These are phyloP conservation scores for Penicillium olsonii DNA, from an alignment of 2,329 filamentous ascomycete species.

Conservation along the genomic window DNA sequence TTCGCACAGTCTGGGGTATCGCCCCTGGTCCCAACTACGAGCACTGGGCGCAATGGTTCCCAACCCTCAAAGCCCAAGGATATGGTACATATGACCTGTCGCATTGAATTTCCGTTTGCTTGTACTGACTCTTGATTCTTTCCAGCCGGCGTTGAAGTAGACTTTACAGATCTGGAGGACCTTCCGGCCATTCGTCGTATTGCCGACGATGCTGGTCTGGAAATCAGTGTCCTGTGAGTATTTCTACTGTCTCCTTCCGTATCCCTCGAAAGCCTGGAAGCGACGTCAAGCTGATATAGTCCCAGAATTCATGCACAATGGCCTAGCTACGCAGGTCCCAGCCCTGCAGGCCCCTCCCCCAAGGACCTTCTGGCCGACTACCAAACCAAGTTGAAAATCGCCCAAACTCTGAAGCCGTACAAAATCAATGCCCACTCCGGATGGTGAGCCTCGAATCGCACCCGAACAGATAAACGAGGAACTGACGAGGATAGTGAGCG, in stretches of 20 bases:
- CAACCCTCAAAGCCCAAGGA: constrained; percentile 23
- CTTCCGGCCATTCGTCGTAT: neutral
- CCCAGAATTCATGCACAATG: constrained; percentile 21
- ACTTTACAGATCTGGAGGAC: constrained; percentile 12
- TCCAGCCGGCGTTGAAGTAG: constrained; percentile 16
- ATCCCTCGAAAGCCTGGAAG: no score
- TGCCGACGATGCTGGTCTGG: constrained; percentile 5
- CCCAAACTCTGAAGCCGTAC: constrained; percentile 12
- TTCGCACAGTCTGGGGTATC: constrained; percentile 25
- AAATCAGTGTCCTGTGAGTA: constrained; percentile 21
- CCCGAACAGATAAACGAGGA: no score
- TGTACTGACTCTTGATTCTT: neutral
- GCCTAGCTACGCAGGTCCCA: constrained; percentile 20
- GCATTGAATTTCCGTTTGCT: neutral
- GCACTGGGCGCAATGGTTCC: constrained; percentile 23
- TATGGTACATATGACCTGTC: constrained; percentile 16
- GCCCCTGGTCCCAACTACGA: constrained; percentile 17
- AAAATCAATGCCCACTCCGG: constrained; percentile 26
- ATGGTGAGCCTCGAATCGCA: constrained; percentile 19
- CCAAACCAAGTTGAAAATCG: constrained; percentile 15
- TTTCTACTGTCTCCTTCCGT: no score
- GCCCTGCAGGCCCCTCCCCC: constrained; percentile 18
- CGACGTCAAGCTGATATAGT: neutral
- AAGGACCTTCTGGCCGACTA: constrained; percentile 17
- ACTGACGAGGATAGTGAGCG: constrained; percentile 26